Base-by-base conservation (phyloP, 805 yeast species). In the Candida yuanshanica region DNA sequence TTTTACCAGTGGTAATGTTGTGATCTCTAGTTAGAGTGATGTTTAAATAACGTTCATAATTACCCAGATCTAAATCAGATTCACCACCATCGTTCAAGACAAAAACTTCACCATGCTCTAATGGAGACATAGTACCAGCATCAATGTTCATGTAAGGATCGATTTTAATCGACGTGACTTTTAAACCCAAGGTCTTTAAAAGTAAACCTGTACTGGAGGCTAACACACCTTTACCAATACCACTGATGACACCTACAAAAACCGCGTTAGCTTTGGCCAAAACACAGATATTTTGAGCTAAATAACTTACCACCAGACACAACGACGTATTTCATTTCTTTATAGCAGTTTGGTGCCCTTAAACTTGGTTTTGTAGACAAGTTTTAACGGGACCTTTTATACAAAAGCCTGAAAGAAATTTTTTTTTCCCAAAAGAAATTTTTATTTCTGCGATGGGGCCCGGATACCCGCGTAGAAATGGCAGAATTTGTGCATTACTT, bases 141-240 rank as follows among this genome's bases (percentile, higher is more conserved):
- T 93, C 99, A 53, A 93, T 88, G 69, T 93, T 93, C 95, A 93
- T 86, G 68, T 93, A 93, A 32, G 99, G 99, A 70, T 93, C 99
- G 58, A 93, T 93, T 66, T 93, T 93, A 70, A 93, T 91, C 13
- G 98, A 89, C 4, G 99, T 91, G 48, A 91, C 98, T 61, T 95
- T 82, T 58, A 85, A 75, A 46, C 99, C 99, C 44, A 87, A 69
- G 32, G 99, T 90, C 66, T 93, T 93, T 66, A 93, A 76, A 50
- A 93, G 66, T 68, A 93, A 79, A 46, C 99, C 99, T 25, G 98
- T 93, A 46, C 97, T 88, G 26, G 97, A 89, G 46, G 99, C 99
- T 45, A 84, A 74, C 48, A 93, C 99, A 66, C 99, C 99, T 65
- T 93, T 93, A 64, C 99, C 99, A 63, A 93, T 93, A 69, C 99